Conservation (phyloP, 2,329 filamentous ascomycete genomes). For the Aspergillus thermomutatus region DNA sequence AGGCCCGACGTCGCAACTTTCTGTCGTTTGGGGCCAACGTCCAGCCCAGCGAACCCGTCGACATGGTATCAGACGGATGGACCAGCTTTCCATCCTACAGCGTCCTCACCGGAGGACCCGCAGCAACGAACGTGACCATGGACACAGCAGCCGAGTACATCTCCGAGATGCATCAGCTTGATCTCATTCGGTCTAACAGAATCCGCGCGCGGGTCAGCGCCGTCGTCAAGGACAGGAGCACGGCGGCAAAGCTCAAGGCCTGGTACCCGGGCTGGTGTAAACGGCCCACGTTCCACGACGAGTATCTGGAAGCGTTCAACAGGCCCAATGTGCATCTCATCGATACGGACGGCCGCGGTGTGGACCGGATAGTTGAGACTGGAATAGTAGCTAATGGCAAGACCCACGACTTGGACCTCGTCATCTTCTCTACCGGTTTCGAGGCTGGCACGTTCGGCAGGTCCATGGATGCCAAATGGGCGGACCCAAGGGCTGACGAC, state of each 20-base stretch:
- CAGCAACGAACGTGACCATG: neutral
- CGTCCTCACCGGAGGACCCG: constrained; percentile 9
- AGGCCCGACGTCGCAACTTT: constrained; percentile 26
- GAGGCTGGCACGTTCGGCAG: too few relatives aligned
- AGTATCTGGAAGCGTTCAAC: constrained; percentile 57
- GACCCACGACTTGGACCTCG: too few relatives aligned
- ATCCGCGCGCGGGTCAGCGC: constrained; percentile 21
- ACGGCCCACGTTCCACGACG: constrained; percentile 59
- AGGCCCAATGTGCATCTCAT: constrained; percentile 55
- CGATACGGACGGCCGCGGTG: constrained; percentile 42
- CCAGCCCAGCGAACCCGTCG: constrained; percentile 6
- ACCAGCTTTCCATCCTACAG: constrained; percentile 13
- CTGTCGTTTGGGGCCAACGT: constrained; percentile 14
- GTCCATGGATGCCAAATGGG: too few relatives aligned
- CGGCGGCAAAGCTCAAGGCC: constrained; percentile 53
- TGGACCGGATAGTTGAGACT: too few relatives aligned
- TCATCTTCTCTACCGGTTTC: too few relatives aligned
- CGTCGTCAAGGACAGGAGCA: constrained; percentile 50
- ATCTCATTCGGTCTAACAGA: neutral
- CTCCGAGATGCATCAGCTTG: neutral
- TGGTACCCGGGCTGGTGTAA: constrained; percentile 64
- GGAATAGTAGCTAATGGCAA: too few relatives aligned
- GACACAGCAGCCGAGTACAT: neutral
- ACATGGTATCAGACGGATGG: constrained; percentile 30
- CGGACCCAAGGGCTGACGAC: too few relatives aligned